These are phyloP conservation scores for Plasmodium vivax DNA, from an alignment of 169 alveolate species.

Conservation along the genomic window DNA sequence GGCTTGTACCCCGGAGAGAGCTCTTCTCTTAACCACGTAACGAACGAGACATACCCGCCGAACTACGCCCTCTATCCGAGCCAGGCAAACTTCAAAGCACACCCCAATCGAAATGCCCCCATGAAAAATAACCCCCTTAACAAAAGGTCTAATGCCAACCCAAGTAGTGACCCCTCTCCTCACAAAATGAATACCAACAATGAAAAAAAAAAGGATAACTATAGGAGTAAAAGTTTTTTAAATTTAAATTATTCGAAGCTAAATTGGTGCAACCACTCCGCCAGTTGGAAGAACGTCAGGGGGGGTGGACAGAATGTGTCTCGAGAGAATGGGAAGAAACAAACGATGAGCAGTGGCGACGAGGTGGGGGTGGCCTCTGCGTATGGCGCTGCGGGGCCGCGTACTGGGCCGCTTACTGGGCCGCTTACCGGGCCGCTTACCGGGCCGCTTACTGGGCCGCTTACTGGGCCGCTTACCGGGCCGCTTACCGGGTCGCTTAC, in stretches of 20 bases:
- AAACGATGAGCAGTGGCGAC: not conserved
- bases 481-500: not conserved
- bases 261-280: not conserved
- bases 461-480: not conserved
- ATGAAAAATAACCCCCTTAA: slow-evolving; percentile 7
- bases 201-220: not conserved
- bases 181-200: not conserved
- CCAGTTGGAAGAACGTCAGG: not conserved
- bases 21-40: not conserved
- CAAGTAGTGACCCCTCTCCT: not conserved
- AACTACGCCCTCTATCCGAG: not conserved
- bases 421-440: not conserved
- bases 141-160: slow-evolving; percentile 1
- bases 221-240: slow-evolving; percentile 10
- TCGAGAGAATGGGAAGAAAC: not conserved
- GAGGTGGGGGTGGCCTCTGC: not conserved
- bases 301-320: not conserved
- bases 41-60: not conserved
- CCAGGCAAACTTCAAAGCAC: not conserved
- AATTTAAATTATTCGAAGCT: not conserved
- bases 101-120: not conserved
- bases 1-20: not conserved
- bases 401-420: not conserved
- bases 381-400: not conserved
- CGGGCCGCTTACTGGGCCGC: not conserved